Percentiles rank a stretch among this genome's conserved stretches.
These are phyloP conservation scores for Globisporangium echinulatum DNA, from an alignment of 352 stramenopile genomes.

Conservation along the genomic window DNA sequence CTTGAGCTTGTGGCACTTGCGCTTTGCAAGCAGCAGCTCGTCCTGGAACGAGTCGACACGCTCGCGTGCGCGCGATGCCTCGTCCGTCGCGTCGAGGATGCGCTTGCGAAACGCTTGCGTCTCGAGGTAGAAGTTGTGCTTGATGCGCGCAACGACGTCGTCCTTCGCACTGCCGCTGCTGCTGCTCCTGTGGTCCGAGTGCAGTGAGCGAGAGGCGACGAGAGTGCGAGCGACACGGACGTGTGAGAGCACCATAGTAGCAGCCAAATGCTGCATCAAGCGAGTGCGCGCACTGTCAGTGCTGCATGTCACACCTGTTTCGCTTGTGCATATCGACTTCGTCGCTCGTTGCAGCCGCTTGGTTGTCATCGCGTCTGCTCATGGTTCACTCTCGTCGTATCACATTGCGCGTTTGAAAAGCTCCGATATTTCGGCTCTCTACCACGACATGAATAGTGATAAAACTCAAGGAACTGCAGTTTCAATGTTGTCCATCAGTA, in stretches of 20 bases:
- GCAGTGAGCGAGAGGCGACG: too few species aligned
- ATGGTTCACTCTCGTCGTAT: constrained; percentile 6
- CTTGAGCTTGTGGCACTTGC: constrained; percentile 53
- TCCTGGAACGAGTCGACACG: constrained; percentile 30
- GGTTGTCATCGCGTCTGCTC: constrained; percentile 11
- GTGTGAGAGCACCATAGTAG: too few species aligned
- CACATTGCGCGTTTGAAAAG: too few species aligned
- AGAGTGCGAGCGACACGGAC: too few species aligned
- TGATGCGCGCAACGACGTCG: constrained; percentile 38
- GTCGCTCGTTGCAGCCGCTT: constrained; percentile 1
- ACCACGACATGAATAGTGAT: too few species aligned
- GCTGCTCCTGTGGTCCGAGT: not conserved
- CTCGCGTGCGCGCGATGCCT: constrained; percentile 18
- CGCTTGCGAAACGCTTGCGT: constrained; percentile 37
- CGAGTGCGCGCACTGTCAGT: too few species aligned
- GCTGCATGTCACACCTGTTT: too few species aligned
- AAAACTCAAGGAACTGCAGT: too few species aligned
- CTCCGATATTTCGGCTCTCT: too few species aligned
- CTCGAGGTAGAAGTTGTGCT: constrained; percentile 51
- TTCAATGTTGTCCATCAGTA: too few species aligned
- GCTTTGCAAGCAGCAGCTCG: constrained; percentile 38
- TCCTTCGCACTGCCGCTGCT: not conserved
- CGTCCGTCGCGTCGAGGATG: constrained; percentile 25
- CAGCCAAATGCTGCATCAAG: too few species aligned
- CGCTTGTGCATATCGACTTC: not conserved